Evolutionary conservation across 78 protist species (phyloP).

Genomic region (Dictyostelium discoideum): DNA sequence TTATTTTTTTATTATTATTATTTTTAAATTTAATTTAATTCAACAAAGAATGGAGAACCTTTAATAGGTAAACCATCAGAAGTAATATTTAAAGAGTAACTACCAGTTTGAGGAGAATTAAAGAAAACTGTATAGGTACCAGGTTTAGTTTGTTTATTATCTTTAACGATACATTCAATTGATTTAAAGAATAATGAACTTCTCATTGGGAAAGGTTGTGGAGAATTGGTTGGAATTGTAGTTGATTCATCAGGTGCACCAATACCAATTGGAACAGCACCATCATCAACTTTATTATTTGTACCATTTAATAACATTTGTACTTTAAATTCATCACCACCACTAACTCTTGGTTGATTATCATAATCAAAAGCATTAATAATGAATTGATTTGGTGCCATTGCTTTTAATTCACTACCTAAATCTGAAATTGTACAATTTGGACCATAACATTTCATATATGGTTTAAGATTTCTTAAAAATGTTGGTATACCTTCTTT

Average conservation of each 20-base stretch:
- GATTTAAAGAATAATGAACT: constrained; percentile 17
- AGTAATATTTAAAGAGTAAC: constrained; percentile 29
- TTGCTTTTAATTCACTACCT: constrained; percentile 25
- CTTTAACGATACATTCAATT: constrained; percentile 69
- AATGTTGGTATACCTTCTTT: constrained; percentile 71
- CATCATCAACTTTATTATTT: background rate
- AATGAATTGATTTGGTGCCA: constrained; percentile 64
- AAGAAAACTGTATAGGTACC: constrained; percentile 71
- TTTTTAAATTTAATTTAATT: constrained; percentile 27
- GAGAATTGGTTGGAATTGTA: background rate
- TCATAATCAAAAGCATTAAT: constrained; percentile 39
- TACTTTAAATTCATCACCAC: constrained; percentile 60
- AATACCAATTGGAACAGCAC: background rate
- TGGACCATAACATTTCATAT: constrained; percentile 73
- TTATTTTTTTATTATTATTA: background rate
- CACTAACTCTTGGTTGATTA: constrained; percentile 45
- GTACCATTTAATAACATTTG: constrained; percentile 65
- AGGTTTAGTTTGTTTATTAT: constrained; percentile 39
- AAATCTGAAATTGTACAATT: constrained; percentile 25
- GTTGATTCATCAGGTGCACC: background rate
- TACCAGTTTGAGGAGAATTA: constrained; percentile 77
- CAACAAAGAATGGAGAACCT: constrained; percentile 68
- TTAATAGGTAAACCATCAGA: constrained; percentile 50
- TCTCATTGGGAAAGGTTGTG: background rate
- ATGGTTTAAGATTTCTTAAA: constrained; percentile 55